Base-by-base conservation (phyloP, 1,139 yeast species). In the Nematodospora anomalae region DNA sequence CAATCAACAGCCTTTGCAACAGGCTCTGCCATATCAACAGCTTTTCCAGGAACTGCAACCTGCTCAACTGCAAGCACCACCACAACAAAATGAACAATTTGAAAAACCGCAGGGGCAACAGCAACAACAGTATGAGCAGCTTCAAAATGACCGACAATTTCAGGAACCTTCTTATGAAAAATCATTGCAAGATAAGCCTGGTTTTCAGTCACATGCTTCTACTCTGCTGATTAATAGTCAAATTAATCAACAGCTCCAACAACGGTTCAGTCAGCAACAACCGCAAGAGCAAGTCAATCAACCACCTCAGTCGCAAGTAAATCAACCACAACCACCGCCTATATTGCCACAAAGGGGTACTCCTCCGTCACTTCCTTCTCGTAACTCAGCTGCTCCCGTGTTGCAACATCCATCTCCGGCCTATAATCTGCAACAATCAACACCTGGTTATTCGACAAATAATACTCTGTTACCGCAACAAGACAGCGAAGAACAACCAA, bases 221-320 rank as follows among this genome's bases (percentile, higher is more conserved):
- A 25, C 37, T 4, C 34, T 26, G 14, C 32, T 21, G 26, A 23
- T 30, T 6, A 16, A 32, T 10, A 26, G 27, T 7, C 40, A 33
- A 15, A 14, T 29, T 4, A 34, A 16, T 23, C 40, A 37, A 26
- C 40, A 32, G 23, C 12, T 24, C 8, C 35, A 26, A 13, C 41
- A 33, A 26, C 42, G 29, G 16, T 21, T 16, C 12, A 23, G 20
- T 7, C 34, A 42, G 15, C 38, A 27, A 12, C 21, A 26, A 10
- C 40, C 32, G 18, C 34, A 32, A 27, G n/a, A n/a, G n/a, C 40
- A 38, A 10, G 37, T 36, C 6, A 40, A 35, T 22, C 42, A 32
- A 5, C 46, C 36, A 40, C 26, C 33, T 15, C 36, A 40, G 13
- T 20, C 33, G 23, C 42, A 29, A 18, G 21, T 18, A 6, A 18